Percentiles rank a stretch among this genome's conserved stretches.
Evolutionary conservation across 129 eudicot genomes (phyloP).

Genomic region (Lonicera japonica): DNA sequence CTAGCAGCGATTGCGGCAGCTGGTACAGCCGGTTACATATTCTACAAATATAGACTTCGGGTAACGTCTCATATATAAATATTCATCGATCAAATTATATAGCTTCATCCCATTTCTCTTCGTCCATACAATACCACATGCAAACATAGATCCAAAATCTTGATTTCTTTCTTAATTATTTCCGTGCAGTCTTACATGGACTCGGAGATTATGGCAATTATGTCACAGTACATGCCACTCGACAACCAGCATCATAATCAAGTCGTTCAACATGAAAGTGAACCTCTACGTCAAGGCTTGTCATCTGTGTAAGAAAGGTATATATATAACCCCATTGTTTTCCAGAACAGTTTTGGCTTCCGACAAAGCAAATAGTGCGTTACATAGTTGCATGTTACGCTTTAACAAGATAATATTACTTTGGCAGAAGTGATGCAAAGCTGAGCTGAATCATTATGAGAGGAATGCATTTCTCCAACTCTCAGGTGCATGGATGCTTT

Average conservation of each 20-base stretch:
- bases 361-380: no score
- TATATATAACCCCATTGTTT: background rate
- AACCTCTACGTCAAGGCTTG: slow-evolving; percentile 53
- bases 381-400: no score
- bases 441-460: background rate
- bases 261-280: slow-evolving; percentile 58
- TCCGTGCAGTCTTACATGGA: slow-evolving; percentile 97
- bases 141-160: background rate
- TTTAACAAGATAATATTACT: no score
- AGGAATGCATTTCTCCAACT: slow-evolving; percentile 6
- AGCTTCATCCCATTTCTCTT: background rate
- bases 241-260: slow-evolving; percentile 71
- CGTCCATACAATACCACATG: background rate
- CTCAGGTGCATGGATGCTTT: slow-evolving; percentile 2
- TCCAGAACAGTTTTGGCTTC: background rate
- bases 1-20: slow-evolving; percentile 52
- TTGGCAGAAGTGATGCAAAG: slow-evolving; percentile 4
- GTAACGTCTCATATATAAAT: slow-evolving; percentile 24
- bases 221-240: slow-evolving; percentile 98
- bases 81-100: background rate
- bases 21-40: slow-evolving; percentile 65
- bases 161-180: background rate
- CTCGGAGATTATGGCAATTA: slow-evolving; percentile 88
- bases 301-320: slow-evolving; percentile 44
- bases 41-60: slow-evolving; percentile 94